phyloP scores from a whole-genome alignment of 1,284 basidiomycete genomes.

The Rhodotorula sp. region DNA sequence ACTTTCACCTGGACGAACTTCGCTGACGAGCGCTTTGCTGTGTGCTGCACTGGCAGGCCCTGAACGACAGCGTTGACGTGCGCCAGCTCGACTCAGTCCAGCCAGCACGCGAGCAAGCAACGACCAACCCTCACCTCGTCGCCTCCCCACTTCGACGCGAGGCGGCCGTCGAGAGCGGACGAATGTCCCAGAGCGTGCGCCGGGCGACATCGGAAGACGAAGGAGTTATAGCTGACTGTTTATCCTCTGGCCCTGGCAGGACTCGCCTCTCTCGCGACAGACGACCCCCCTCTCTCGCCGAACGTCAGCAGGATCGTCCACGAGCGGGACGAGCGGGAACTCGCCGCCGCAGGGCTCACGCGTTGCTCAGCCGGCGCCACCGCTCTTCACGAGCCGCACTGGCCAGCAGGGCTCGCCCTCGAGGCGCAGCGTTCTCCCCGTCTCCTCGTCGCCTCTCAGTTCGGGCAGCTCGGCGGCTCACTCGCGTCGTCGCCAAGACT shows the following conservation, averaged over 20 bases:
- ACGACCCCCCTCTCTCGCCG: neutral
- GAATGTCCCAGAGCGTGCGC: conserved; percentile 4
- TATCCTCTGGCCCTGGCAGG: too few species aligned
- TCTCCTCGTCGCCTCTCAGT: conserved; percentile 31
- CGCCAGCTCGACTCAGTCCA: too few species aligned
- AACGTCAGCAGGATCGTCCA: neutral
- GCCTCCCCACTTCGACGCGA: too few species aligned
- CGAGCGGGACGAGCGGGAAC: too few species aligned
- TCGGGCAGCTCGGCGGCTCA: conserved; percentile 16
- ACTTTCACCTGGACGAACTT: too few species aligned
- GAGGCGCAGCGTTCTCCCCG: neutral
- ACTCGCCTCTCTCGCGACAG: neutral
- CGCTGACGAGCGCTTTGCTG: too few species aligned
- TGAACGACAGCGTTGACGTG: too few species aligned
- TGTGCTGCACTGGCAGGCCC: too few species aligned
- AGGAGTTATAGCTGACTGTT: neutral
- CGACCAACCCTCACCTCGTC: too few species aligned
- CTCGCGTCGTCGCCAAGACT: conserved; percentile 19
- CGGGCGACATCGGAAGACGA: fast-evolving
- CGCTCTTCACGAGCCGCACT: neutral
- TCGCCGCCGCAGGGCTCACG: neutral
- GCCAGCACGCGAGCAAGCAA: too few species aligned
- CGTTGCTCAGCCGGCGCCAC: neutral
- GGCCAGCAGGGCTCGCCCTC: too few species aligned
- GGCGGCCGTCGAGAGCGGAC: neutral